These are phyloP conservation scores for Amanita subjunquillea DNA, from an alignment of 768 basidiomycete species.

Conservation along the genomic window DNA sequence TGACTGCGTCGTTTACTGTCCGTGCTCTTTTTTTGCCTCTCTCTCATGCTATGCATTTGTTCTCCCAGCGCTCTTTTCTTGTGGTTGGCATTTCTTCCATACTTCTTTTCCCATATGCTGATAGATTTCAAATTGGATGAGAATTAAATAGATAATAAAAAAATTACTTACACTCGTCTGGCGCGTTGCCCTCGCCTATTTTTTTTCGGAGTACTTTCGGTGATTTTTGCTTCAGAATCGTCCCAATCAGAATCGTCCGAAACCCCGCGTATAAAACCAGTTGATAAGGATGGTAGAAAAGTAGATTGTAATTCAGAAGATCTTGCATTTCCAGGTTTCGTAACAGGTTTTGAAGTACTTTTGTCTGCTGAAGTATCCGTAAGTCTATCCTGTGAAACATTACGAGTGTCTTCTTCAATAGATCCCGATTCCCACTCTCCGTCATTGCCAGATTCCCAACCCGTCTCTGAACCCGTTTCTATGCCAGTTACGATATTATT, in stretches of 20 bases:
- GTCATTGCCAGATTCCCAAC: conserved; percentile 28
- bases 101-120: conserved; percentile 99
- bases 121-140: neutral
- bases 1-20: neutral
- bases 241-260: conserved; percentile 73
- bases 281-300: conserved; percentile 83
- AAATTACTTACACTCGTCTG: conserved; percentile 73
- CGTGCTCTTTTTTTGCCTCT: neutral
- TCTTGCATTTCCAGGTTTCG: neutral
- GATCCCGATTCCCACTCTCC: conserved; percentile 27
- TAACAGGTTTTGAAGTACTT: neutral
- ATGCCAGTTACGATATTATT: neutral
- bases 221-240: conserved; percentile 47
- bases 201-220: conserved; percentile 49
- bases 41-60: neutral
- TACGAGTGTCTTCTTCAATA: conserved; percentile 18
- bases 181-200: conserved; percentile 91
- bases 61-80: conserved; percentile 50
- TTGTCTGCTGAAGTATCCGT: conserved; percentile 10
- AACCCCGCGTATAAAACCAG: conserved; percentile 75
- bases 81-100: conserved; percentile 85
- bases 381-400: conserved; percentile 35
- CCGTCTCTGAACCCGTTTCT: conserved; percentile 10
- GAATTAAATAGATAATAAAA: neutral
- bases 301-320: conserved; percentile 16